Evolutionary conservation across 225 moss, liverwort and hornwort species (phyloP), one percentile per base, ranked within the genome.

Genomic region (Sphagnum contortum): DNA sequence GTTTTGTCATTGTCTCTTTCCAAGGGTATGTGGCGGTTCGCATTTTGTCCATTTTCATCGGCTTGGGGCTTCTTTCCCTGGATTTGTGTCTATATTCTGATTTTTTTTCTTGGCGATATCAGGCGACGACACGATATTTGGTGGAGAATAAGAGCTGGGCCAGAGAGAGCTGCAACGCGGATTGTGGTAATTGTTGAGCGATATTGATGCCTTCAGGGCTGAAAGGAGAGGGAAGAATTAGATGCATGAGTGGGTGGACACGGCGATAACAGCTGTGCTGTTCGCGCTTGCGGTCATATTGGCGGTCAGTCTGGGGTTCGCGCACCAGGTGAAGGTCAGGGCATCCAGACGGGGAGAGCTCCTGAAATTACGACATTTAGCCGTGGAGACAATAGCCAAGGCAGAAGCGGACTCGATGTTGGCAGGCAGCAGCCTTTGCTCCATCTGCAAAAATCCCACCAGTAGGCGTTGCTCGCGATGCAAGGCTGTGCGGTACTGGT

Each of bases 161-260:
- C 29, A 29, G 29, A 29, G 29, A 29, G 29, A 29, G 29, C 29
- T 29, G 29, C 29, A 29, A 29, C 29, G 29, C 29, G 29, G 29
- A 29, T 29, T 29, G 29, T 29, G 29, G 29, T 1, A 52, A 52
- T 52, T 52, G 52, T 52, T 6, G 7, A 52, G 7, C 58, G 2
- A 48, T 4, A 5, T 68, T 77, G 57, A 74, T 64, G 50, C 60
- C 11, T 1, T 49, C 49, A 12, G 45, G 51, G 8, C 64, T 0
- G 45, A 60, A 47, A 49, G 60, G 0, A 11, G 54, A 59, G 55
- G n/a, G 12, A 71, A 62, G 45, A 61, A 64, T 83, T 96, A 96
- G 96, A 96, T 96, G 96, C 92, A 89, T 86, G 73, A 79, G 87
- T 98, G 92, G 96, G 87, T 83, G 78, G 87, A 98, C 70, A 83